phyloP scores from a whole-genome alignment of 352 stramenopile species.

The Globisporangium yorkense region DNA sequence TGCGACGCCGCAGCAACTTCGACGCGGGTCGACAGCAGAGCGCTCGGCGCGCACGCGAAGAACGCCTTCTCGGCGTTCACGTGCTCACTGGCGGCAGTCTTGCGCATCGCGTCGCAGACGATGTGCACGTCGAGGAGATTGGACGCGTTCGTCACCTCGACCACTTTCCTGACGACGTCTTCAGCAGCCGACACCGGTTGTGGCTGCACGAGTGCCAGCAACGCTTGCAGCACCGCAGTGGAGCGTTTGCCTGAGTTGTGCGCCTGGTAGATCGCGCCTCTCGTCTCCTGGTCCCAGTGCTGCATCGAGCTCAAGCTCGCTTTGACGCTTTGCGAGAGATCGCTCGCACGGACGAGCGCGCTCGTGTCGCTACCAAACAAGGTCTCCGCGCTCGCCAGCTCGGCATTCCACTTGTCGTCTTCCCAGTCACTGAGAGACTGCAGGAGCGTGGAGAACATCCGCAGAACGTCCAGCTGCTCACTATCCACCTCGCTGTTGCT shows the following conservation, averaged over 20 bases:
- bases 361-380: not conserved
- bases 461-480: not conserved
- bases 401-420: slow-evolving; percentile 2
- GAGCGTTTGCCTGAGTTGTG: slow-evolving; percentile 2
- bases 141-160: not conserved
- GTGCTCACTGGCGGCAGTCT: not conserved
- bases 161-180: not conserved
- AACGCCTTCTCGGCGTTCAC: not conserved
- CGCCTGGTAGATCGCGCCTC: slow-evolving; percentile 1
- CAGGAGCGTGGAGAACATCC: slow-evolving; percentile 5
- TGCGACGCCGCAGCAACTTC: slow-evolving; percentile 1
- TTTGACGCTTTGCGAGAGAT: not conserved
- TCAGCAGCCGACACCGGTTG: not conserved
- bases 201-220: slow-evolving; percentile 6
- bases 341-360: not conserved
- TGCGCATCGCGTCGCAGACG: slow-evolving; percentile 6
- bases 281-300: slow-evolving; percentile 2
- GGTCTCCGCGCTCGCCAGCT: not conserved
- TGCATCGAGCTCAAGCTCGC: not conserved
- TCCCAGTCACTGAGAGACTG: slow-evolving; percentile 1
- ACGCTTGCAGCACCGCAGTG: slow-evolving; percentile 4
- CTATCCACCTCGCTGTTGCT: not conserved
- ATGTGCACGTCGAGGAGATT: not conserved
- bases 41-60: slow-evolving; percentile 9
- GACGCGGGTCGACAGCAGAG: not conserved